Percentiles rank a stretch among this genome's conserved stretches.
These are phyloP conservation scores for Umbellularia californica DNA, from an alignment of 164 flowering plant species.

Conservation along the genomic window DNA sequence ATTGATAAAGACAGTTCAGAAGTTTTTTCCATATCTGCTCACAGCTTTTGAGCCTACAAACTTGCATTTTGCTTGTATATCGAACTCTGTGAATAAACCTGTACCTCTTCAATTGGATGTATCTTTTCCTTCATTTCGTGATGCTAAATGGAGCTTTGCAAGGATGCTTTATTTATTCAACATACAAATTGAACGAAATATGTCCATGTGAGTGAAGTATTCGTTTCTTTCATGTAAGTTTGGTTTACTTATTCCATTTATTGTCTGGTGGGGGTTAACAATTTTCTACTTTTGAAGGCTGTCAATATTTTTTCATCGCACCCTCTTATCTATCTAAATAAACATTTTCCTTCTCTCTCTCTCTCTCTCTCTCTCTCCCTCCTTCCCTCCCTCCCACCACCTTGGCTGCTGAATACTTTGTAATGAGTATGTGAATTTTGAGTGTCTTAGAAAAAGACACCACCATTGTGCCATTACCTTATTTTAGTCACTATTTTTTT, in stretches of 20 bases:
- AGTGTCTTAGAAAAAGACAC: too few relatives aligned
- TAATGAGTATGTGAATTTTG: too few relatives aligned
- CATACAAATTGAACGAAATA: slow-evolving; percentile 78
- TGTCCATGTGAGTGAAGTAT: slow-evolving; percentile 61
- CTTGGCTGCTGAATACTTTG: too few relatives aligned
- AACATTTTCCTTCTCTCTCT: too few relatives aligned
- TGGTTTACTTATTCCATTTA: neutral
- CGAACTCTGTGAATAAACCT: slow-evolving; percentile 74
- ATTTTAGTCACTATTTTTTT: too few relatives aligned
- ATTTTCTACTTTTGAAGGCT: neutral
- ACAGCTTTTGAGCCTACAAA: slow-evolving; percentile 30
- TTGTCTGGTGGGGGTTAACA: neutral
- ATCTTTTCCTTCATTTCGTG: slow-evolving; percentile 69
- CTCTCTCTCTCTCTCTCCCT: too few relatives aligned
- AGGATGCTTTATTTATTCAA: slow-evolving; percentile 75
- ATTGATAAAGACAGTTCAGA: slow-evolving; percentile 26
- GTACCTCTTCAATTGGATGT: slow-evolving; percentile 79
- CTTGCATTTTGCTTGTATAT: slow-evolving; percentile 69
- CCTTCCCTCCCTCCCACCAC: too few relatives aligned
- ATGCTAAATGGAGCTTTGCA: slow-evolving; percentile 62
- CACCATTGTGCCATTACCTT: too few relatives aligned
- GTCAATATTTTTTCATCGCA: neutral
- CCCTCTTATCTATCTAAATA: neutral
- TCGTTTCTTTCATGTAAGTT: neutral
- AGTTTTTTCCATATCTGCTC: slow-evolving; percentile 24